Conservation (phyloP, 768 basidiomycete genomes). For the Boletus bicolor region DNA sequence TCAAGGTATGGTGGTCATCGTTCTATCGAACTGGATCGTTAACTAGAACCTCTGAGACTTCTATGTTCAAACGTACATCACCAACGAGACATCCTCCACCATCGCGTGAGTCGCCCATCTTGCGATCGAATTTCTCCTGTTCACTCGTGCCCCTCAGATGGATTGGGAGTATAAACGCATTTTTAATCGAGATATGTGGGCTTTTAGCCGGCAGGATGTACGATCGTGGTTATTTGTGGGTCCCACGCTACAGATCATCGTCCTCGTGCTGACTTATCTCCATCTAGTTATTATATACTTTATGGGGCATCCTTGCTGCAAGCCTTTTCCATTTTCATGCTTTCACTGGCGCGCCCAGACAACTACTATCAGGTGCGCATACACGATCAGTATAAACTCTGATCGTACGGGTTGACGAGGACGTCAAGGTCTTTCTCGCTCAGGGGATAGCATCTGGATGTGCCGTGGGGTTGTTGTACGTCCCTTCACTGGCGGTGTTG, state of each 20-base stretch:
- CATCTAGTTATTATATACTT: constrained; percentile 21
- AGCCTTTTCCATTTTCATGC: constrained; percentile 40
- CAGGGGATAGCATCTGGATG: constrained; percentile 52
- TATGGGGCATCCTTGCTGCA: constrained; percentile 30
- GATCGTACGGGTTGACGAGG: neutral
- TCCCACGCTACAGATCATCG: neutral
- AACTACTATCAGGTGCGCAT: constrained; percentile 41
- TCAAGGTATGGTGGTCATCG: constrained; percentile 30
- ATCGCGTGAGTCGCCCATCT: constrained; percentile 34
- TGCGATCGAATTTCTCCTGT: neutral
- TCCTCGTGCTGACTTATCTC: constrained; percentile 1
- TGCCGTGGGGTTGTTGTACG: constrained; percentile 45
- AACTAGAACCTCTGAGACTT: constrained; percentile 30
- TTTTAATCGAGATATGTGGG: constrained; percentile 43
- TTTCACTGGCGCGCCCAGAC: constrained; percentile 42
- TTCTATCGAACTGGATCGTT: neutral
- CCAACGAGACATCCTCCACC: constrained; percentile 35
- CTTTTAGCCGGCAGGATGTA: constrained; percentile 46
- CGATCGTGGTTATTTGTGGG: constrained; percentile 53
- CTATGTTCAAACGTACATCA: constrained; percentile 37
- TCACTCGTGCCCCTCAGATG: constrained; percentile 24
- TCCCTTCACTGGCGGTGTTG: constrained; percentile 46
- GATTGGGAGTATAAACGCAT: constrained; percentile 51
- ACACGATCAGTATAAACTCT: neutral
- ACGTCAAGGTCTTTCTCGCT: constrained; percentile 44